Conservation (phyloP, 345 rosid genomes). For the Ceriops zippeliana region DNA sequence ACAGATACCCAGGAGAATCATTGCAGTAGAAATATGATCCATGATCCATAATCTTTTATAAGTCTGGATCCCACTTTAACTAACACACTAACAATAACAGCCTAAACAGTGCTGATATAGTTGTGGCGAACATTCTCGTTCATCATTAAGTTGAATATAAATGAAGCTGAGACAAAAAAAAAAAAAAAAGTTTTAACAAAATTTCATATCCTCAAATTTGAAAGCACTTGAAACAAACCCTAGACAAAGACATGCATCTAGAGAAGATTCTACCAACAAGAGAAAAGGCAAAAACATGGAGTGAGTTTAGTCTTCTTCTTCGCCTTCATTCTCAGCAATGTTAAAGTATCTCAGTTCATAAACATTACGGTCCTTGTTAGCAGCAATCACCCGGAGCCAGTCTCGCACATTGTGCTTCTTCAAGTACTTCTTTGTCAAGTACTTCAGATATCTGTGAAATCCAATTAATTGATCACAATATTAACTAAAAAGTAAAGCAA, state of each 20-base stretch:
- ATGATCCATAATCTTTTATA: too few species aligned
- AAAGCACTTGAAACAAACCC: not conserved
- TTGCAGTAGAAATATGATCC: too few species aligned
- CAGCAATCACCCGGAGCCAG: constrained; percentile 88
- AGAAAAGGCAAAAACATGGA: not conserved
- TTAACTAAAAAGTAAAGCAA: not conserved
- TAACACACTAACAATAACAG: too few species aligned
- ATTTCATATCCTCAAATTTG: constrained; percentile 7
- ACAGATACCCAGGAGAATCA: too few species aligned
- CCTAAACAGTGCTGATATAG: not conserved
- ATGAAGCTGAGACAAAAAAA: not conserved
- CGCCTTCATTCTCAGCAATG: constrained; percentile 83
- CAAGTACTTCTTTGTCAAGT: constrained; percentile 84
- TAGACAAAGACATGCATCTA: not conserved
- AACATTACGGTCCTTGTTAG: constrained; percentile 77
- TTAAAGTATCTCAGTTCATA: constrained; percentile 93
- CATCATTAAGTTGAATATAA: not conserved
- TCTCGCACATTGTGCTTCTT: constrained; percentile 94
- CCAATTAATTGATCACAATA: not conserved
- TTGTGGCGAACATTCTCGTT: not conserved
- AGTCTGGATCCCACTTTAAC: too few species aligned
- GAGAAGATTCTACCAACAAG: not conserved
- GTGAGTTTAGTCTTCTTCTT: constrained; percentile 54
- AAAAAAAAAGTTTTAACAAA: not conserved
- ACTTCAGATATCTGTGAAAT: constrained; percentile 63